Evolutionary conservation across 2,329 filamentous ascomycete genomes (phyloP), one percentile per base, ranked within the genome.

Genomic region (Graphilbum sp.): DNA sequence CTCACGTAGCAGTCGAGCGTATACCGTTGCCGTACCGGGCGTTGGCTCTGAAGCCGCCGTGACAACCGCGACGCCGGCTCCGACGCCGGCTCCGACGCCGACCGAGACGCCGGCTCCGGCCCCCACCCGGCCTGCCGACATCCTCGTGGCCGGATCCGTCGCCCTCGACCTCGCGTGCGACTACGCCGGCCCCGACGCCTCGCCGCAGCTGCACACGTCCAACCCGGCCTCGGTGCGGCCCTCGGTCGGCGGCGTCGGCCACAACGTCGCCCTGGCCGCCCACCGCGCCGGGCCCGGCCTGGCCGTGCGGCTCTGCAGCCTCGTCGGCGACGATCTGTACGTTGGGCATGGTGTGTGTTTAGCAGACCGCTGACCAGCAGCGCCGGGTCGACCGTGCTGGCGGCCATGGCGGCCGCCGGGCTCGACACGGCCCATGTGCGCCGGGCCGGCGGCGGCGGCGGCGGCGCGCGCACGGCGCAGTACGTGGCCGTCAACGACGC

Each of bases 71-170:
- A n/a, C n/a, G n/a, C n/a, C n/a, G n/a, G n/a, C n/a, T n/a, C n/a
- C n/a, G n/a, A n/a, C n/a, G n/a, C n/a, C n/a, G n/a, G n/a, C n/a
- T n/a, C n/a, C n/a, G n/a, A n/a, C n/a, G n/a, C n/a, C n/a, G n/a
- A n/a, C n/a, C n/a, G 31, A 32, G 15, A 34, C 5, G 32, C 5
- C 13, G 15, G n/a, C 30, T 5, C 12, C 19, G 3, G 21, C 12
- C 21, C 19, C 3, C 3, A 40, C 67, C n/a, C n/a, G n/a, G n/a
- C n/a, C n/a, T n/a, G n/a, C n/a, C 37, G 76, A 87, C 46, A 68
- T 95, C n/a, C 61, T 95, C 21, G 84, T 95, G 32, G 83, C 86
- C 37, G 88, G 87, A n/a, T 85, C 85, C 12, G 71, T 96, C 23
- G 88, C 88, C 15, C 67, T 94, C 44, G 88, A 96, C 55, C 64